Conservation (phyloP, 139 green algal species). For the Cymbomonas tetramitiformis region DNA sequence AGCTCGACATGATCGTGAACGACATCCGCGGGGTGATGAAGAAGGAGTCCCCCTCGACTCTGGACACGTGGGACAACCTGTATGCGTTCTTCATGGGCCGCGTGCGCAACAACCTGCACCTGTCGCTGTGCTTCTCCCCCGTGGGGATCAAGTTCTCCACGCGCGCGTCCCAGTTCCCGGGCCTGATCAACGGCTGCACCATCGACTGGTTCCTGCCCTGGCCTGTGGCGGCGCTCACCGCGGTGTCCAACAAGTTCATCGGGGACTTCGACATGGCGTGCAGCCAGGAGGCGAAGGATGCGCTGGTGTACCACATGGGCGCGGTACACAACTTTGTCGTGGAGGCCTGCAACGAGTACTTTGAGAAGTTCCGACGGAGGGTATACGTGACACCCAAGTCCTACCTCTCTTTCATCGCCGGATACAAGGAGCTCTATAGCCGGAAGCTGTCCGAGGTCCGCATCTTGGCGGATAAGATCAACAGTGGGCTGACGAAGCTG, state of each 20-base stretch:
- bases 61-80: slow-evolving; percentile 77
- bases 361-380: slow-evolving; percentile 40
- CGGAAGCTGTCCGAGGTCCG: slow-evolving; percentile 26
- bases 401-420: slow-evolving; percentile 60
- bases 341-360: slow-evolving; percentile 31
- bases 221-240: slow-evolving; percentile 49
- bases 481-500: slow-evolving; percentile 56
- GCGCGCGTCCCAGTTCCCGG: slow-evolving; percentile 70
- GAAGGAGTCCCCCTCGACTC: slow-evolving; percentile 32
- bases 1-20: slow-evolving; percentile 76
- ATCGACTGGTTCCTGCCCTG: slow-evolving; percentile 78
- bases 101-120: slow-evolving; percentile 72
- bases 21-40: slow-evolving; percentile 54
- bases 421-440: slow-evolving; percentile 44
- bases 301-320: slow-evolving; percentile 35
- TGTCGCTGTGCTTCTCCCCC: slow-evolving; percentile 78
- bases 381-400: slow-evolving; percentile 67
- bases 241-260: slow-evolving; percentile 55
- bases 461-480: slow-evolving; percentile 45
- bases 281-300: slow-evolving; percentile 40
- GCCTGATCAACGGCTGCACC: slow-evolving; percentile 79
- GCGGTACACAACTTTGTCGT: slow-evolving; percentile 16
- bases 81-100: slow-evolving; percentile 73
- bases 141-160: slow-evolving; percentile 66
- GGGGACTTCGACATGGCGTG: slow-evolving; percentile 70